Base-by-base conservation (phyloP, 495 filamentous ascomycete genomes). In the Symbiotaphrina buchneri region DNA sequence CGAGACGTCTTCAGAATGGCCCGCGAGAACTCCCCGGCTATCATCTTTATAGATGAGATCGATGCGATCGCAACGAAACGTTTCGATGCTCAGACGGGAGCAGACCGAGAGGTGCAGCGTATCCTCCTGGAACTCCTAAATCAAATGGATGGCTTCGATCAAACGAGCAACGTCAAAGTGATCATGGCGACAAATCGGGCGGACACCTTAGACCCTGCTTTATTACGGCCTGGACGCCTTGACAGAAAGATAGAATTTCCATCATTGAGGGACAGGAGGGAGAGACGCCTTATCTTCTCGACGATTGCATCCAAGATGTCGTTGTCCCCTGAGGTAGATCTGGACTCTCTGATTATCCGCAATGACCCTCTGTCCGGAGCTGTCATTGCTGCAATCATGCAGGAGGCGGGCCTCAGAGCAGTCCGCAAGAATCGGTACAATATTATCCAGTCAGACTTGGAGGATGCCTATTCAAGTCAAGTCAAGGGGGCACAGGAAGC, bases 21-120 rank as follows among this genome's bases (percentile, higher is more conserved):
- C 4, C 74, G 87, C 21, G 87, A 97, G 58, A 95, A 97, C 56
- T 82, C 83, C 0, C 87, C 87, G 1, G 74, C 85, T 22, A 97
- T 97, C 48, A 97, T 97, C 51, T 97, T 97, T 63, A 97, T 97
- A 50, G 87, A 97, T 50, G 87, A 97, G 49, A 95, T 97, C 41
- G 87, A 97, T 48, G 90, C 87, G 34, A 95, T 97, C 48, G 87
- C 87, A 24, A 95, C 87, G 19, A 95, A 95, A 56, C 90, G 87
- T 46, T 95, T 97, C 52, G 87, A 97, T 45, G 87, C 90, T 24
- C 87, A 94, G 52, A 94, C 84, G 7, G 87, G 87, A 44, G 87
- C 90, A 27, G 87, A 97, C 47, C 70, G 87, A 49, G 87, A 97
- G 54, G 87, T 97, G 16, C 87, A 97, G 59, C 82, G 87, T 59